phyloP scores from a whole-genome alignment of 331 rosid genomes.

The Quercus tomentella region DNA sequence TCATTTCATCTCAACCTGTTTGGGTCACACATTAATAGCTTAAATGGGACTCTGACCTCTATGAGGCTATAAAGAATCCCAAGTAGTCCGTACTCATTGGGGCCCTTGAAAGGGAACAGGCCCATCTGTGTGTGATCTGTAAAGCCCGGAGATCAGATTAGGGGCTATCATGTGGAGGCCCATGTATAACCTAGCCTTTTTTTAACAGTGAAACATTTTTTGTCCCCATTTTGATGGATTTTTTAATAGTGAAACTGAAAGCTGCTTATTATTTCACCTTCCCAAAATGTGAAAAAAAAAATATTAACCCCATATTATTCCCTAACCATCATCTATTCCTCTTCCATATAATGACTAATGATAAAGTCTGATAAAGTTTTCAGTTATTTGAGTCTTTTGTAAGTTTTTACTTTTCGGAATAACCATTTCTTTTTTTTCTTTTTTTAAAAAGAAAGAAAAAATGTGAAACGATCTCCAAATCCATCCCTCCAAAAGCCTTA shows the following conservation, averaged over 20 bases:
- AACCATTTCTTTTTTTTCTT: too few relatives aligned
- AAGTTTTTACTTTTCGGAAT: too few relatives aligned
- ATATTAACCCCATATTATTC: too few relatives aligned
- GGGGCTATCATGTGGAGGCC: neutral
- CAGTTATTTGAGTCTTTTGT: too few relatives aligned
- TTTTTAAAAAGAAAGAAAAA: too few relatives aligned
- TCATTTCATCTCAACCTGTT: neutral
- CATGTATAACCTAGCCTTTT: neutral
- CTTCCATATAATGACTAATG: too few relatives aligned
- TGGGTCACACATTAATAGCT: neutral
- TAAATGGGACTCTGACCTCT: neutral
- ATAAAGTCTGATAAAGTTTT: too few relatives aligned
- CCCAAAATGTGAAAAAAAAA: too few relatives aligned
- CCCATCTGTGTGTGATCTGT: neutral
- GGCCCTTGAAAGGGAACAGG: neutral
- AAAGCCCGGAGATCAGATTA: neutral
- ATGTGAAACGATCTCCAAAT: too few relatives aligned
- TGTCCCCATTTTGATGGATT: neutral
- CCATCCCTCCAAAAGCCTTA: too few relatives aligned
- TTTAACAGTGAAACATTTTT: neutral
- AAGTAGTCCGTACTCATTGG: neutral
- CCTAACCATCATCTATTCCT: too few relatives aligned
- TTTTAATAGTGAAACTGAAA: neutral
- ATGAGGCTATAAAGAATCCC: neutral
- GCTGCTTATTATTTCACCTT: too few relatives aligned